phyloP scores from a whole-genome alignment of 257 asterid genomes.

The Solanum sparsipilum region DNA sequence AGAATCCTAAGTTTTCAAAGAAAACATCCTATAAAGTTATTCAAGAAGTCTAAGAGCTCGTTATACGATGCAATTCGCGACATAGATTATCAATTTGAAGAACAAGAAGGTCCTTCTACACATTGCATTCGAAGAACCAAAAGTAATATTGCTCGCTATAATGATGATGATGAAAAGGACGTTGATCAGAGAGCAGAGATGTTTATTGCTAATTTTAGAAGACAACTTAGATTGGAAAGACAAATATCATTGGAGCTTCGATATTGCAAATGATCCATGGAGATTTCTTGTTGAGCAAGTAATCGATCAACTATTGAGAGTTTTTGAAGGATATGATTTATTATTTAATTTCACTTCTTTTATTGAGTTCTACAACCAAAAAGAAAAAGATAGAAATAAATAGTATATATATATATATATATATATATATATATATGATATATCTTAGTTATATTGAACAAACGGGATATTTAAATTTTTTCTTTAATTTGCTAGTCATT shows the following conservation, averaged over 20 bases:
- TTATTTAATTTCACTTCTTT: neutral
- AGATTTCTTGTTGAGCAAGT: neutral
- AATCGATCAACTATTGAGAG: neutral
- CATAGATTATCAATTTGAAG: neutral
- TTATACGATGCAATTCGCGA: neutral
- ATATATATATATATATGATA: too few species aligned
- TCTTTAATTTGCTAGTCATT: neutral
- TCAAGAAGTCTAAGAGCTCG: neutral
- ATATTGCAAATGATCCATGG: neutral
- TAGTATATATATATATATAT: neutral
- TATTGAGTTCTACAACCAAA: neutral
- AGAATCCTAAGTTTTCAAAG: neutral
- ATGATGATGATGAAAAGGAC: neutral
- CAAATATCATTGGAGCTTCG: neutral
- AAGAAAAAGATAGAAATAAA: neutral
- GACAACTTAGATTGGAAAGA: neutral
- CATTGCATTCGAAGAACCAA: neutral
- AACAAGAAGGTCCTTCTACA: neutral
- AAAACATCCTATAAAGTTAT: neutral
- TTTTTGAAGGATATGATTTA: neutral
- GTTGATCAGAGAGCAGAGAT: neutral
- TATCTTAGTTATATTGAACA: neutral
- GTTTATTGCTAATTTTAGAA: neutral
- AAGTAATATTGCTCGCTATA: neutral
- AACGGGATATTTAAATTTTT: neutral